phyloP scores from a whole-genome alignment of 2,329 filamentous ascomycete genomes.

The Blastomyces emzantsi region DNA sequence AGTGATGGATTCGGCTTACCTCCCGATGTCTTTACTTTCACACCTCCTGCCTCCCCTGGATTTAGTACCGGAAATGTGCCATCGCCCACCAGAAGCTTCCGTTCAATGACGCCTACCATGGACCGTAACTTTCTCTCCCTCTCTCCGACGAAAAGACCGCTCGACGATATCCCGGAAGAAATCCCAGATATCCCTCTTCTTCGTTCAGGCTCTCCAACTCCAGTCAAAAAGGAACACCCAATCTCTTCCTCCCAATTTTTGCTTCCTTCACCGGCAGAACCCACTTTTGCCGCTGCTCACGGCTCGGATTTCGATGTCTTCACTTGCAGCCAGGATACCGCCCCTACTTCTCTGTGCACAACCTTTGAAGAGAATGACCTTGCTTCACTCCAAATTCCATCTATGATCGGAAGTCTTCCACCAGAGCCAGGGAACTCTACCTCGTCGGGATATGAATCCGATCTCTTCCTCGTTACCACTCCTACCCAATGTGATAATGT shows the following conservation, averaged over 20 bases:
- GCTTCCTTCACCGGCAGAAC: conserved; percentile 31
- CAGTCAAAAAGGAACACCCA: conserved; percentile 11
- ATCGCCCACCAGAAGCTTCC: conserved; percentile 28
- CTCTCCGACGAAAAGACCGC: conserved; percentile 25
- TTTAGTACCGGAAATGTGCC: conserved; percentile 32
- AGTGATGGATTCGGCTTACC: conserved; percentile 29
- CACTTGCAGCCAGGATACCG: conserved; percentile 27
- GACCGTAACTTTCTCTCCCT: conserved; percentile 32
- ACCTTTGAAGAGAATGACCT: conserved; percentile 25
- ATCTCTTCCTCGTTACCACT: conserved; percentile 27
- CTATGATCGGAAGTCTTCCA: neutral
- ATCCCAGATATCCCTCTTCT: conserved; percentile 23
- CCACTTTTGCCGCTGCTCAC: conserved; percentile 28
- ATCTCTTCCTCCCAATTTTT: conserved; percentile 24
- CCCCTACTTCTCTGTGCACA: conserved; percentile 27
- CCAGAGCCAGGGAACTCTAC: neutral
- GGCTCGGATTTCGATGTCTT: conserved; percentile 35
- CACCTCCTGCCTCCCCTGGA: conserved; percentile 40
- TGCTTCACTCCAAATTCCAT: conserved; percentile 1
- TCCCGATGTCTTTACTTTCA: conserved; percentile 38
- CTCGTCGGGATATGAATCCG: conserved; percentile 24
- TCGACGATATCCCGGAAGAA: conserved; percentile 27
- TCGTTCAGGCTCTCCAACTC: conserved; percentile 13
- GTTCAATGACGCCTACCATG: conserved; percentile 32
- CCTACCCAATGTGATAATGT: conserved; percentile 17